These are phyloP conservation scores for Xylariaceae sp. DNA, from an alignment of 2,329 filamentous ascomycete genomes.

Conservation along the genomic window DNA sequence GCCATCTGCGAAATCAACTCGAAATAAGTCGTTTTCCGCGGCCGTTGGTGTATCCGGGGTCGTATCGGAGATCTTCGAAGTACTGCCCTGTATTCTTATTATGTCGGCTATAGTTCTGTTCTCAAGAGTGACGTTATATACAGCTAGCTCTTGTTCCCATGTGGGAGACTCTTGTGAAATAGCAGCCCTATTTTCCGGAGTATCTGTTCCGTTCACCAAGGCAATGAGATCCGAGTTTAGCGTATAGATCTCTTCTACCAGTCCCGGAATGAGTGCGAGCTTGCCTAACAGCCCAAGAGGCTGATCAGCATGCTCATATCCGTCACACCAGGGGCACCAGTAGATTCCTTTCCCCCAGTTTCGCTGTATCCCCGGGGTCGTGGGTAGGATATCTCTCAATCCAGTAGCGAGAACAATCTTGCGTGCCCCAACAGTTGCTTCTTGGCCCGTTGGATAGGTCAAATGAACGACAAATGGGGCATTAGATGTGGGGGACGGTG, in stretches of 20 bases:
- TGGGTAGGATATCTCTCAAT: conserved; percentile 50
- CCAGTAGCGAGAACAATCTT: conserved; percentile 58
- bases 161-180: conserved; percentile 39
- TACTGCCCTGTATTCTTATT: conserved; percentile 41
- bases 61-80: conserved; percentile 28
- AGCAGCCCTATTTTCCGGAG: conserved; percentile 35
- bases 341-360: conserved; percentile 50
- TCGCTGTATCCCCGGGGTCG: conserved; percentile 50
- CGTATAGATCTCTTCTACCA: conserved; percentile 50
- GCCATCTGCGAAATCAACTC: conserved; percentile 48
- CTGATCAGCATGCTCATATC: conserved; percentile 58
- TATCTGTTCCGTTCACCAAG: conserved; percentile 58
- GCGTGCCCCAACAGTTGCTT: conserved; percentile 40
- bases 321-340: conserved; percentile 51
- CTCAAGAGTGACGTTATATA: conserved; percentile 50
- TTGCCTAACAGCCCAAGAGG: conserved; percentile 49
- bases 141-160: conserved; percentile 47
- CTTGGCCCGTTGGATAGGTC: conserved; percentile 21
- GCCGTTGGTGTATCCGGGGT: conserved; percentile 40
- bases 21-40: conserved; percentile 52
- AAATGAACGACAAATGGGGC: conserved; percentile 41
- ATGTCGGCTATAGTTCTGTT: conserved; percentile 51
- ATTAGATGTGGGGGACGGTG: conserved; percentile 8
- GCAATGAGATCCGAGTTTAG: conserved; percentile 53
- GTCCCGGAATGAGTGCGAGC: conserved; percentile 40